These are phyloP conservation scores for Phenoliferia sp. DNA, from an alignment of 1,284 basidiomycete species.

Conservation along the genomic window DNA sequence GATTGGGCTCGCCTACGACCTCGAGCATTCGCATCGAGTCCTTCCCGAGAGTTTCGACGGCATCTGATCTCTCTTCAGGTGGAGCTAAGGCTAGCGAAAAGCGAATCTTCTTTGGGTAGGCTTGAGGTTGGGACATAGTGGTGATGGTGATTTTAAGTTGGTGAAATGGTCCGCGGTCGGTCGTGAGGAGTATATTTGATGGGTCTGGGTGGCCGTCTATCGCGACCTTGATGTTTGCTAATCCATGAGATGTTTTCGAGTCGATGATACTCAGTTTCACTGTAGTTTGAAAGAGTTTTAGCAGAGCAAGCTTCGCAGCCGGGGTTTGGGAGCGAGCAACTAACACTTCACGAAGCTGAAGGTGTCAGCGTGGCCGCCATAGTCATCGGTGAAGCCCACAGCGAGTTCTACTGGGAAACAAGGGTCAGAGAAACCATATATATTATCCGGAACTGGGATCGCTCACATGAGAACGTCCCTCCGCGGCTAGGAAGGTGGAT, in stretches of 20 bases:
- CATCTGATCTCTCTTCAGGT: not conserved
- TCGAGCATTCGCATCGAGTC: not conserved
- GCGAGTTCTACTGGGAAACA: conserved; percentile 19
- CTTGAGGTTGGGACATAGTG: not conserved
- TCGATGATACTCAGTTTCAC: conserved; percentile 5
- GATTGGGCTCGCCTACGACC: conserved; percentile 2
- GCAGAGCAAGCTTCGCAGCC: no score
- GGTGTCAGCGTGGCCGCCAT: conserved; percentile 15
- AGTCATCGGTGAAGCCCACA: conserved; percentile 25
- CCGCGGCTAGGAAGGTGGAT: conserved; percentile 3
- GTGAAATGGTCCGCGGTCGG: conserved; percentile 17
- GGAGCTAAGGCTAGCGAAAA: conserved; percentile 9
- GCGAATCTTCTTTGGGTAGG: not conserved
- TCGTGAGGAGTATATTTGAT: conserved; percentile 7
- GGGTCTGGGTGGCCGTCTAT: not conserved
- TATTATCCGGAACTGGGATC: not conserved
- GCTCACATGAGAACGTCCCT: not conserved
- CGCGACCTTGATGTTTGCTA: not conserved
- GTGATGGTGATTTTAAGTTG: conserved; percentile 1
- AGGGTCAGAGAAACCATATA: no score
- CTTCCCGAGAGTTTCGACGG: not conserved
- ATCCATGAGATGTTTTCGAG: not conserved
- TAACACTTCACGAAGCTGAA: conserved; percentile 20
- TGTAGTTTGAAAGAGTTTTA: conserved; percentile 3
- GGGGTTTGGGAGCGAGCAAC: not conserved